These are phyloP conservation scores for Pleurotus eryngii DNA, from an alignment of 768 basidiomycete genomes.

Conservation along the genomic window DNA sequence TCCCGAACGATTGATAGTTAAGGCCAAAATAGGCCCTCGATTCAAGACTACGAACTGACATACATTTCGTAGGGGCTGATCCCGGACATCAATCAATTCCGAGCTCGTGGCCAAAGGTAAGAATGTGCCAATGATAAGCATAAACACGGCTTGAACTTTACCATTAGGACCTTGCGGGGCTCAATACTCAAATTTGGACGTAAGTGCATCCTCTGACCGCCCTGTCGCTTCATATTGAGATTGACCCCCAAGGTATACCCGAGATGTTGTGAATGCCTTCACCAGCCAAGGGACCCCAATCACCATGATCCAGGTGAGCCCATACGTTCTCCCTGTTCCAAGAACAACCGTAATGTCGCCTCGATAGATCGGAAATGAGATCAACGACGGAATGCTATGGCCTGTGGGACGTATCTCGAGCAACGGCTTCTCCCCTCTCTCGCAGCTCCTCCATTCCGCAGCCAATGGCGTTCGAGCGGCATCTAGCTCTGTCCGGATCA, in stretches of 20 bases:
- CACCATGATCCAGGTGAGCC: slow-evolving; percentile 44
- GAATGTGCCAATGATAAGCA: not conserved
- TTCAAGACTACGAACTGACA: not conserved
- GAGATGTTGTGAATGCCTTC: slow-evolving; percentile 49
- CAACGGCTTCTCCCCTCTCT: slow-evolving; percentile 48
- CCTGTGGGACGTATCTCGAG: slow-evolving; percentile 52
- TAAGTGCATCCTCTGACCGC: slow-evolving; percentile 17
- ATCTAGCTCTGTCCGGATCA: slow-evolving; percentile 43
- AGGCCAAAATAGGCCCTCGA: not conserved
- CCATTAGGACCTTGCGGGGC: slow-evolving; percentile 30
- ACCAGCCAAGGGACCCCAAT: slow-evolving; percentile 50
- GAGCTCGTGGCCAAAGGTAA: slow-evolving; percentile 46
- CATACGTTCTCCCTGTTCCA: not conserved
- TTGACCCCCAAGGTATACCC: slow-evolving; percentile 40
- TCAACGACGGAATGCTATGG: slow-evolving; percentile 64
- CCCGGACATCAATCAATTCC: slow-evolving; percentile 62
- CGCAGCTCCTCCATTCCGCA: slow-evolving; percentile 60
- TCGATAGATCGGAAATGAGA: slow-evolving; percentile 58
- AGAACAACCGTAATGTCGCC: not conserved
- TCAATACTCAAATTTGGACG: slow-evolving; percentile 59
- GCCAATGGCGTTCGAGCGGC: slow-evolving; percentile 49
- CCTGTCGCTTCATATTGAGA: not conserved
- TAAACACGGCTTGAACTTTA: slow-evolving; percentile 1
- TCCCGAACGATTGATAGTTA: not conserved
- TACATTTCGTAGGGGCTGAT: slow-evolving; percentile 49